A percentile compares a stretch with the other conserved stretches of the same genome.
These are phyloP conservation scores for Flaveria linearis DNA, from an alignment of 129 eudicot genomes.

Conservation along the genomic window DNA sequence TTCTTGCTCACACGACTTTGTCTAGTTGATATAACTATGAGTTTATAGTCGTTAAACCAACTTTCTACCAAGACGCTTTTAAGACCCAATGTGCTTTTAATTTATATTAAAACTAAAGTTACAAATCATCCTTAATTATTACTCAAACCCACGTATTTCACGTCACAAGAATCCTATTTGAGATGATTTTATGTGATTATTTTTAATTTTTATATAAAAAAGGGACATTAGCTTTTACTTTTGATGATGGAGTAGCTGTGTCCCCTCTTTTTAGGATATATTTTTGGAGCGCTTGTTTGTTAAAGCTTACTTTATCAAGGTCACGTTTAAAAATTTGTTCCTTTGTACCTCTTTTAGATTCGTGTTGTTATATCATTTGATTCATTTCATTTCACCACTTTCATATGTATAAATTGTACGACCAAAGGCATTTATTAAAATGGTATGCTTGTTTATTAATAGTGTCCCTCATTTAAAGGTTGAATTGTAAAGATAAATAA, in stretches of 20 bases:
- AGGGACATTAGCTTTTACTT: slow-evolving; percentile 29
- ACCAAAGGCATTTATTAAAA: too few relatives aligned
- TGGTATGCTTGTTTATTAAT: too few relatives aligned
- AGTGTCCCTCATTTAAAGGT: too few relatives aligned
- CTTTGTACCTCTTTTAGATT: neutral
- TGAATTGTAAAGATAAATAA: too few relatives aligned
- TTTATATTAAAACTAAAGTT: neutral
- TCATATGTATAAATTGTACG: neutral
- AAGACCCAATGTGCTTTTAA: neutral
- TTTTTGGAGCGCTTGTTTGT: slow-evolving; percentile 29
- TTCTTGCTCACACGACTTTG: too few relatives aligned
- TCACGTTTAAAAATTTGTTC: slow-evolving; percentile 21
- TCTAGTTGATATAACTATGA: too few relatives aligned
- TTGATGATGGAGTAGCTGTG: slow-evolving; percentile 52
- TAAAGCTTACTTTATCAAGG: slow-evolving; percentile 39
- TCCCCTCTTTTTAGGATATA: slow-evolving; percentile 40
- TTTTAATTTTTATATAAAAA: neutral
- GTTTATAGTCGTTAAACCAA: too few relatives aligned
- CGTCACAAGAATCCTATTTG: neutral
- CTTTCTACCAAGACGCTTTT: too few relatives aligned
- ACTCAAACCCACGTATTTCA: neutral
- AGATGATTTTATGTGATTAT: neutral
- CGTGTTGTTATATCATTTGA: neutral
- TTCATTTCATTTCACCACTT: neutral
- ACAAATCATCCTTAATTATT: neutral